Conservation (phyloP, 345 rosid species). For the Limnanthes douglasii region DNA sequence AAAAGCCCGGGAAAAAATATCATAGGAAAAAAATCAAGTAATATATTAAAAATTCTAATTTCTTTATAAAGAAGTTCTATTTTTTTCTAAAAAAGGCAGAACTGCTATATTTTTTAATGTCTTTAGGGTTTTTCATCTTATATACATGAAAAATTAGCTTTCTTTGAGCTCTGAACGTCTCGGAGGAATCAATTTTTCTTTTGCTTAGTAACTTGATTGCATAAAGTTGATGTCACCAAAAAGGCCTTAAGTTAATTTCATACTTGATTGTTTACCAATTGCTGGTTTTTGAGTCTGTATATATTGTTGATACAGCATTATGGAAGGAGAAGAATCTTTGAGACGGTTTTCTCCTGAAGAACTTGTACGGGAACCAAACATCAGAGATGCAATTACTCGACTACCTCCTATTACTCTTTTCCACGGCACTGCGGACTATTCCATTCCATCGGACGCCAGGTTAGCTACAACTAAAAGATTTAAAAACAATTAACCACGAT, state of each 20-base stretch:
- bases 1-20: too few species aligned
- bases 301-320: slow-evolving; percentile 35
- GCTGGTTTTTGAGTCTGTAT: slow-evolving; percentile 1
- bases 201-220: too few species aligned
- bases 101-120: neutral
- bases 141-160: too few species aligned
- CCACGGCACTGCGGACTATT: slow-evolving; percentile 77
- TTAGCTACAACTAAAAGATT: too few species aligned
- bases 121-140: neutral
- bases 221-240: too few species aligned
- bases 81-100: too few species aligned
- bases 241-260: too few species aligned
- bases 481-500: too few species aligned
- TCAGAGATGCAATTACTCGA: slow-evolving; percentile 36
- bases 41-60: too few species aligned
- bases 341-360: slow-evolving; percentile 68
- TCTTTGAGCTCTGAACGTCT: slow-evolving; percentile 55
- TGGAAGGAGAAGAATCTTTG: slow-evolving; percentile 92
- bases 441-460: slow-evolving; percentile 93
- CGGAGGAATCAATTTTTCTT: slow-evolving; percentile 42
- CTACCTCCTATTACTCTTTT: slow-evolving; percentile 66
- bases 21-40: too few species aligned
- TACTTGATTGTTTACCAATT: neutral
- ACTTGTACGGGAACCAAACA: slow-evolving; percentile 37
- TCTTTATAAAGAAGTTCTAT: too few species aligned